Conservation (phyloP, 345 rosid genomes). For the Dimocarpus longan region DNA sequence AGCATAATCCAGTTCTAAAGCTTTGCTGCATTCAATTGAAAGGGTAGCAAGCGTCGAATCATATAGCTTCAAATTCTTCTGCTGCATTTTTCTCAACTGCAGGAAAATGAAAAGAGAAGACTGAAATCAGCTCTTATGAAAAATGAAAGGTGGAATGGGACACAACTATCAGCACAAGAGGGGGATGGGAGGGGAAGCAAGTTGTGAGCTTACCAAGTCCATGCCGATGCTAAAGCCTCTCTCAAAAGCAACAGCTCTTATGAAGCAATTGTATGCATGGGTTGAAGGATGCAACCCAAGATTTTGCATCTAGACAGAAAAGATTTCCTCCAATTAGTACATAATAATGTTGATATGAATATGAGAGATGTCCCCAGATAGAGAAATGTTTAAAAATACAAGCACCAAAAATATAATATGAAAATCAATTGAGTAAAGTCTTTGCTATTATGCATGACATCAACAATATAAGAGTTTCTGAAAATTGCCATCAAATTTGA, state of each 20-base stretch:
- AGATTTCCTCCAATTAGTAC: conserved; percentile 12
- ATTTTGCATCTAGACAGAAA: conserved; percentile 64
- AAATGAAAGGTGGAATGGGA: conserved; percentile 15
- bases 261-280: conserved; percentile 60
- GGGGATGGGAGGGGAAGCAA: background rate
- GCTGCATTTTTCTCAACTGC: conserved; percentile 73
- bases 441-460: background rate
- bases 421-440: background rate
- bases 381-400: background rate
- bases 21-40: conserved; percentile 64
- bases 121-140: conserved; percentile 1
- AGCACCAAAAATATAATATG: background rate
- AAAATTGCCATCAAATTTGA: conserved; percentile 4
- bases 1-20: conserved; percentile 74
- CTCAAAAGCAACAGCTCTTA: conserved; percentile 57
- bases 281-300: conserved; percentile 74
- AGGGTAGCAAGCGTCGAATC: conserved; percentile 64
- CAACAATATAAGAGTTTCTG: background rate
- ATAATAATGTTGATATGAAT: background rate
- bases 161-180: background rate
- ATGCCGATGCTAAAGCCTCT: conserved; percentile 55
- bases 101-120: conserved; percentile 15
- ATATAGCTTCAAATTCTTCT: conserved; percentile 63
- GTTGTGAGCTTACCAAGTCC: conserved; percentile 51
- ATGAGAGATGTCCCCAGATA: background rate